Evolutionary conservation across 768 basidiomycete genomes (phyloP).

Genomic region (Grammothele lineata): DNA sequence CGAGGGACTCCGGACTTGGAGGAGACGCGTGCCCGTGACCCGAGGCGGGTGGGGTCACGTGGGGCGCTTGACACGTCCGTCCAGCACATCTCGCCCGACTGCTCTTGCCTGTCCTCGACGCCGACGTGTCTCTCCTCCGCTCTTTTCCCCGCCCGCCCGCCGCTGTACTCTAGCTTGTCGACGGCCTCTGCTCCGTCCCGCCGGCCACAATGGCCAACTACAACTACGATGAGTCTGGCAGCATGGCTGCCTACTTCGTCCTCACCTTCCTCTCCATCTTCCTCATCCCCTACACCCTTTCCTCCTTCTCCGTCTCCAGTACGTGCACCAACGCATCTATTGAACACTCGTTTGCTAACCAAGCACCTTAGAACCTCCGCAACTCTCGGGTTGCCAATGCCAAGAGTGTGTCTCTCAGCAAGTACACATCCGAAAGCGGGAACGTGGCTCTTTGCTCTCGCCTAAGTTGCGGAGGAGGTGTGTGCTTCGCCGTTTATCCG

Average conservation of each 20-base stretch:
- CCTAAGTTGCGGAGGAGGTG: constrained; percentile 51
- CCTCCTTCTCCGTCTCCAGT: constrained; percentile 47
- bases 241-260: constrained; percentile 87
- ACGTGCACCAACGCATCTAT: constrained; percentile 23
- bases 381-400: constrained; percentile 53
- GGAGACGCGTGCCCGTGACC: too few relatives aligned
- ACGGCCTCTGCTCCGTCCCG: not conserved
- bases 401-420: constrained; percentile 55
- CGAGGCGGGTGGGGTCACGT: not conserved
- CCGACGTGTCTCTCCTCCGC: constrained; percentile 8
- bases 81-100: too few relatives aligned
- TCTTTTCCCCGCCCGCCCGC: not conserved
- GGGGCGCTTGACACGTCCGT: not conserved
- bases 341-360: not conserved
- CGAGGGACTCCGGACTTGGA: too few relatives aligned
- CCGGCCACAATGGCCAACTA: constrained; percentile 64
- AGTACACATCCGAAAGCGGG: constrained; percentile 36
- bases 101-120: not conserved
- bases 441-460: constrained; percentile 43
- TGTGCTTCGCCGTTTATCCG: constrained; percentile 17
- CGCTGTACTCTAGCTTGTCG: constrained; percentile 13
- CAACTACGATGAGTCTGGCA: constrained; percentile 81
- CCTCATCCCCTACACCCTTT: constrained; percentile 72
- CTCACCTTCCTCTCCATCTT: constrained; percentile 85
- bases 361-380: constrained; percentile 8